Percentiles rank a stretch among this genome's conserved stretches.
Evolutionary conservation across 176 grass and related monocot genomes (phyloP).

Genomic region (Aegilops sharonensis): DNA sequence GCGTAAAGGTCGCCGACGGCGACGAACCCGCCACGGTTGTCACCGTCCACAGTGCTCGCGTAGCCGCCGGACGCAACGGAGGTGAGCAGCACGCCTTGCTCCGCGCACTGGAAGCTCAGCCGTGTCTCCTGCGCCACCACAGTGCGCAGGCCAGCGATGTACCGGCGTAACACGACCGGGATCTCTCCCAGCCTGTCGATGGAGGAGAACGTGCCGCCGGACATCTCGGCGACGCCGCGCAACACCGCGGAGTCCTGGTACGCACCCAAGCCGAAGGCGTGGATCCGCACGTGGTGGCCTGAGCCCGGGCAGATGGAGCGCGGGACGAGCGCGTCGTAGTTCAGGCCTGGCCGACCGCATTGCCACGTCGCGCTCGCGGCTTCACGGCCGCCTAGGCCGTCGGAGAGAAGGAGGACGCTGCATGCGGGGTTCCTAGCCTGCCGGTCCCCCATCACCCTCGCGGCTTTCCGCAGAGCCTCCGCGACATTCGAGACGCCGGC

Average conservation of each 20-base stretch:
- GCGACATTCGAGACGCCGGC: conserved; percentile 65
- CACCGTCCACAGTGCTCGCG: conserved; percentile 15
- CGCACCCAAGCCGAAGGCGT: conserved; percentile 66
- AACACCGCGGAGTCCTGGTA: conserved; percentile 60
- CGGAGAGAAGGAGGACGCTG: conserved; percentile 77
- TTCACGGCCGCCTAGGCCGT: conserved; percentile 50
- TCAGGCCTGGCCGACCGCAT: not conserved
- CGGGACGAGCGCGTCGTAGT: conserved; percentile 57
- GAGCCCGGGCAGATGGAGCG: conserved; percentile 39
- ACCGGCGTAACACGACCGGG: conserved; percentile 70
- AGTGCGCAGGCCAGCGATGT: conserved; percentile 64
- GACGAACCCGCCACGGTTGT: conserved; percentile 38
- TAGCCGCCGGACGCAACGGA: conserved; percentile 57
- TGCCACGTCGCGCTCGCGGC: not conserved
- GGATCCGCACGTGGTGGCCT: conserved; percentile 40
- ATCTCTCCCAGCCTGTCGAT: conserved; percentile 52
- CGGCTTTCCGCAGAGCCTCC: conserved; percentile 51
- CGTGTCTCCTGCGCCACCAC: conserved; percentile 55
- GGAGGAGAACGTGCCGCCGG: conserved; percentile 74
- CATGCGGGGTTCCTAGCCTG: conserved; percentile 54
- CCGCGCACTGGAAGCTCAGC: conserved; percentile 22
- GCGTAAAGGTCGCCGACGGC: conserved; percentile 67
- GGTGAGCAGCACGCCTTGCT: too few species aligned
- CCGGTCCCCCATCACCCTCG: conserved; percentile 58
- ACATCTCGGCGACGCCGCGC: conserved; percentile 49